phyloP scores from a whole-genome alignment of 1,139 yeast genomes.

The Pneumocystis sp. region DNA sequence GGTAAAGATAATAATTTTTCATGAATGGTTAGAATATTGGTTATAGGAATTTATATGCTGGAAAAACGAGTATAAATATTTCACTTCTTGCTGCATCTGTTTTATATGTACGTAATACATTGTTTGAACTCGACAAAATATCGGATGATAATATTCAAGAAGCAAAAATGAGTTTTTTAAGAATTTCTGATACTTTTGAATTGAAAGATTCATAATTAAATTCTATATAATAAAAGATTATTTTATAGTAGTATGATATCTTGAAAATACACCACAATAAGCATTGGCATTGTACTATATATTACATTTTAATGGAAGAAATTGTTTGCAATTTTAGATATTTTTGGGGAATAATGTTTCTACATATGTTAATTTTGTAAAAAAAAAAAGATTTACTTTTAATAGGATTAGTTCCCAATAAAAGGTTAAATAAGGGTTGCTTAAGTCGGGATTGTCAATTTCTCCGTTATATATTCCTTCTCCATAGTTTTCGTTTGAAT shows the following conservation, averaged over 20 bases:
- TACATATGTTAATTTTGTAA: constrained; percentile 49
- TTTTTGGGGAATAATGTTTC: neutral
- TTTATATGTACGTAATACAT: constrained; percentile 74
- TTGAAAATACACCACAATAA: neutral
- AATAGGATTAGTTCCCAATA: constrained; percentile 75
- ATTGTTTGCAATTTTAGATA: neutral
- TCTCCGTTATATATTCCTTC: constrained; percentile 60
- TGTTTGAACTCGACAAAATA: constrained; percentile 70
- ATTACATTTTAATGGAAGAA: neutral
- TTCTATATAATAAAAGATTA: neutral
- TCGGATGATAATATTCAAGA: constrained; percentile 71
- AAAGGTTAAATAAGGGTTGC: constrained; percentile 76
- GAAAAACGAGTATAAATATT: constrained; percentile 66
- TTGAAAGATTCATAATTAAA: neutral
- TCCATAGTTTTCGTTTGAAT: constrained; percentile 76
- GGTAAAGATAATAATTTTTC: constrained; percentile 18
- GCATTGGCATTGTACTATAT: neutral
- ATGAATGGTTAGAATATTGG: constrained; percentile 31
- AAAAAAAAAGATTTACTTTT: constrained; percentile 49
- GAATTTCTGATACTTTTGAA: neutral
- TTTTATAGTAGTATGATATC: neutral
- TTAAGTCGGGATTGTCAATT: constrained; percentile 52
- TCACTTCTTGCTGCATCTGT: constrained; percentile 76
- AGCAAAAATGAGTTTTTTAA: neutral
- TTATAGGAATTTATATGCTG: constrained; percentile 66